Base-by-base conservation (phyloP, 164 flowering plant genomes). In the Santalum album region DNA sequence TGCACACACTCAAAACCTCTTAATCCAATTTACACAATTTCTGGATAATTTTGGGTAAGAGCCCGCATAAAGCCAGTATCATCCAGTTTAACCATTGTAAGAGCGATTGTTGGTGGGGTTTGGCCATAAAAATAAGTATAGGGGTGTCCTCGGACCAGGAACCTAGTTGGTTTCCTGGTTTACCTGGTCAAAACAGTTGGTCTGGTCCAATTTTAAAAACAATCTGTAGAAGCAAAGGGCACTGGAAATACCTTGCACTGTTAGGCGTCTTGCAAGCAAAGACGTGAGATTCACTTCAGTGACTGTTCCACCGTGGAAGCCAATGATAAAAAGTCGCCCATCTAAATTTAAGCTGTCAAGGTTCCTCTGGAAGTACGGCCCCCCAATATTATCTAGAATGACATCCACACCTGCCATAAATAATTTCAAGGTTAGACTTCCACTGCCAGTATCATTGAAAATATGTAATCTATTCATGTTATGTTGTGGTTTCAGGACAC, bases 261-360 rank as follows among this genome's bases (percentile, higher is more conserved):
- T 92, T 36, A 87, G 84, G 56, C 96, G 90, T 71, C 59, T 83
- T 24, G 81, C 80, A 57, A 86, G 69, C 57, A 92, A 50, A 64
- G 62, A n/a, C 11, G 55, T 39, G 14, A 89, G 76, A 64, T 89
- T 78, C 15, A 76, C 63, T 72, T 88, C 70, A n/a, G 90, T 57
- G 12, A 56, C 61, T 6, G 76, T 35, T 50, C 96, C 96, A 53
- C 96, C 84, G 72, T 62, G 66, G 53, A 75, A 62, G 50, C 96
- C 94, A 32, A 92, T 78, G 11, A 88, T 69, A 65, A 87, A 89
- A 65, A 89, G 94, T 69, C 98, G 83, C 16, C 98, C 96, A 71
- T 79, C 94, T 34, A 76, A 25, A 51, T 70, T 82, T 59, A 92
- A 75, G 71, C 91, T 78, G 56, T 80, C 80, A 22, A 92, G 76